These are phyloP conservation scores for Torrubiella hemipterigena DNA, from an alignment of 2,329 filamentous ascomycete species.

Conservation along the genomic window DNA sequence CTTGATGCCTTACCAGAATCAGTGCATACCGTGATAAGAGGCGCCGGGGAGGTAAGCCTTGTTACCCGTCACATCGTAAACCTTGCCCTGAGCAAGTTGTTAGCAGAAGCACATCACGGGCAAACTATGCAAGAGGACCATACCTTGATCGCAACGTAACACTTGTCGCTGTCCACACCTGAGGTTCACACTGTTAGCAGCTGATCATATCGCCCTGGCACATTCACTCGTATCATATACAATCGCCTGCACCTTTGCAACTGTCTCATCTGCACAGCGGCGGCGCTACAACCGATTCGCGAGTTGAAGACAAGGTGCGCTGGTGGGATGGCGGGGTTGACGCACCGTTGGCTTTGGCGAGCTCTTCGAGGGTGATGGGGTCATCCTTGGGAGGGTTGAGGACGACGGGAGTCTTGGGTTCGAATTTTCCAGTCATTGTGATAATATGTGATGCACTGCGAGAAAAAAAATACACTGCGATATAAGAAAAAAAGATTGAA, in stretches of 20 bases:
- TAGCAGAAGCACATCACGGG: no score
- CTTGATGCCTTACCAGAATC: constrained; percentile 3
- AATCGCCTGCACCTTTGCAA: neutral
- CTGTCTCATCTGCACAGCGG: no score
- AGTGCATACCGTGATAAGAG: constrained; percentile 61
- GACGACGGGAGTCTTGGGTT: constrained; percentile 63
- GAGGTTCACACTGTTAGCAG: constrained; percentile 10
- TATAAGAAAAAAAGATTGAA: no score
- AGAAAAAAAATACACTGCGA: no score
- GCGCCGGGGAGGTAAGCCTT: constrained; percentile 73
- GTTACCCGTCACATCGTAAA: constrained; percentile 91
- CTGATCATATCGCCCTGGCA: no score
- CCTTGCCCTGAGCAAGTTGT: constrained; percentile 53
- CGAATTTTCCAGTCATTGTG: constrained; percentile 55
- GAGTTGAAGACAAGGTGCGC: neutral
- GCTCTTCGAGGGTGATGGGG: constrained; percentile 66
- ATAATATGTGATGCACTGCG: neutral
- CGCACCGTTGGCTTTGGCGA: constrained; percentile 75
- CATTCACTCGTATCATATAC: no score
- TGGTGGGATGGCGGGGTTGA: constrained; percentile 5
- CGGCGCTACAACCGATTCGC: no score
- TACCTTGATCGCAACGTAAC: constrained; percentile 62
- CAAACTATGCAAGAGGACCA: neutral
- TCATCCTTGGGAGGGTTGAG: constrained; percentile 82
- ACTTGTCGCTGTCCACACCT: constrained; percentile 55